Percentiles rank a stretch among this genome's conserved stretches.
Evolutionary conservation across 1,284 basidiomycete genomes (phyloP).

Genomic region (Schizophyllum commune): DNA sequence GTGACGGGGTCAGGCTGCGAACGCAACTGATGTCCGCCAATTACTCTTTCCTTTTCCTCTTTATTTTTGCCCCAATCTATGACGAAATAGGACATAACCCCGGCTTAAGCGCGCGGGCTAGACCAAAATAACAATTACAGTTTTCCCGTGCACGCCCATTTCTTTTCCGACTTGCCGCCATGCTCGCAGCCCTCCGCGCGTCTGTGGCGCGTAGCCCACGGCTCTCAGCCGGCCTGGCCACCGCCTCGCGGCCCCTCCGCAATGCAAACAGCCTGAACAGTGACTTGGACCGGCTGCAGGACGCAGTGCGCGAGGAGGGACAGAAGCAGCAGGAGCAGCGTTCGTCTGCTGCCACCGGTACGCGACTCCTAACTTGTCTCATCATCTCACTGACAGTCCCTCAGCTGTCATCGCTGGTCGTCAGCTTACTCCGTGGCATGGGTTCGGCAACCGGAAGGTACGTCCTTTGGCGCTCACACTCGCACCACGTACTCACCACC

Average conservation of each 20-base stretch:
- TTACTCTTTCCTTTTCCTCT: not conserved
- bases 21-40: not conserved
- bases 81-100: not conserved
- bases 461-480: not conserved
- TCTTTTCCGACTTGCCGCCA: not conserved
- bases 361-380: not conserved
- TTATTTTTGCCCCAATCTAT: not conserved
- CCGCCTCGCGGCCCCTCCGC: too few relatives aligned
- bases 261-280: not conserved
- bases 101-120: not conserved
- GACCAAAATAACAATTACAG: not conserved
- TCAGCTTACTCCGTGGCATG: not conserved
- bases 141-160: not conserved
- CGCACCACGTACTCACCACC: constrained; percentile 2
- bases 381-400: not conserved
- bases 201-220: not conserved
- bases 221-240: not conserved
- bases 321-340: not conserved
- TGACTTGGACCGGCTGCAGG: not conserved
- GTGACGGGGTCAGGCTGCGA: not conserved
- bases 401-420: not conserved
- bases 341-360: not conserved
- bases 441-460: not conserved
- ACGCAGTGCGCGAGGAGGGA: not conserved
- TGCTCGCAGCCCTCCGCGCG: not conserved